These are phyloP conservation scores for Magnolia sinica DNA, from an alignment of 164 flowering plant genomes.

Conservation along the genomic window DNA sequence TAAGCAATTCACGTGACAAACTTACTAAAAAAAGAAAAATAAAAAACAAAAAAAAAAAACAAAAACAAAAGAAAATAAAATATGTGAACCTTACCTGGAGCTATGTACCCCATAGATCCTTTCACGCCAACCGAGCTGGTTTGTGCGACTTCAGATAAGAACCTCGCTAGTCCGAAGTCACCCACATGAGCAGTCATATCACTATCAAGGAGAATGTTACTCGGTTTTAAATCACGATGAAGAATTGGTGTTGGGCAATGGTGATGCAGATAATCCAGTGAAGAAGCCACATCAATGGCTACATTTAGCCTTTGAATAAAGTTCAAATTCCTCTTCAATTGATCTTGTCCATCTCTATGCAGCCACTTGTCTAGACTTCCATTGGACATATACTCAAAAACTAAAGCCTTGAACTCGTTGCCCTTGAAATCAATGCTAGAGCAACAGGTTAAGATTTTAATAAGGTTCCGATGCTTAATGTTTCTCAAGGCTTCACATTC, in stretches of 20 bases:
- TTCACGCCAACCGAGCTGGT: constrained; percentile 20
- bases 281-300: constrained; percentile 33
- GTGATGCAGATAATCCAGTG: constrained; percentile 30
- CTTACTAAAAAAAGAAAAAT: too few relatives aligned
- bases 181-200: constrained; percentile 33
- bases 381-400: constrained; percentile 25
- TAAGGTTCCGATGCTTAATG: not conserved
- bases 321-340: constrained; percentile 9
- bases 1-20: too few relatives aligned
- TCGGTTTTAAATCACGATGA: constrained; percentile 36
- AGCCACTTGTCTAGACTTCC: constrained; percentile 28
- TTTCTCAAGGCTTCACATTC: constrained; percentile 5
- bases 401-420: constrained; percentile 23
- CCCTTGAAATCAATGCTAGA: not conserved
- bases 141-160: constrained; percentile 10
- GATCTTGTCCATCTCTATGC: not conserved
- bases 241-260: constrained; percentile 19
- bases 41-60: too few relatives aligned
- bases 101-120: constrained; percentile 25
- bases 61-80: not conserved
- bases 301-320: constrained; percentile 24
- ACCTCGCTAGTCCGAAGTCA: constrained; percentile 33
- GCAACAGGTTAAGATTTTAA: not conserved
- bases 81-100: not conserved
- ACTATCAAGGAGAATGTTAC: constrained; percentile 32